Evolutionary conservation across 2,329 filamentous ascomycete genomes (phyloP).

Genomic region (Fusarium metavorans): DNA sequence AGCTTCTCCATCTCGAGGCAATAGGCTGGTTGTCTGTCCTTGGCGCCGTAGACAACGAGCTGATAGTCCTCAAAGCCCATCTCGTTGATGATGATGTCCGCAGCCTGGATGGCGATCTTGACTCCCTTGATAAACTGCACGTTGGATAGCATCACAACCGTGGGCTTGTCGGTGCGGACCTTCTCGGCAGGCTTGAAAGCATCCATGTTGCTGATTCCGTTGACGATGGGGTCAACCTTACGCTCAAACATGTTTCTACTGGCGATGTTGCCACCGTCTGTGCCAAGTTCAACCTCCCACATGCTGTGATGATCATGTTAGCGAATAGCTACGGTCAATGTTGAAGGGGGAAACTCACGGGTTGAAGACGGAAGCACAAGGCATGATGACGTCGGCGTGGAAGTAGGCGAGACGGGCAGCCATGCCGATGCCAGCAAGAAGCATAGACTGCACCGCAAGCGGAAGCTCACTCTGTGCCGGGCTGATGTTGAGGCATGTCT

Average conservation of each 20-base stretch:
- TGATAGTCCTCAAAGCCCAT: conserved; percentile 33
- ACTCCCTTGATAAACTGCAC: conserved; percentile 38
- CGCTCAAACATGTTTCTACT: conserved; percentile 31
- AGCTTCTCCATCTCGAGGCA: conserved; percentile 37
- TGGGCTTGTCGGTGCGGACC: conserved; percentile 32
- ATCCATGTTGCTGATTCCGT: conserved; percentile 36
- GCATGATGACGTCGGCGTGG: conserved; percentile 36
- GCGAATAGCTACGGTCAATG: not conserved
- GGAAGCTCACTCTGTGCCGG: conserved; percentile 30
- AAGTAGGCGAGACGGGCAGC: conserved; percentile 36
- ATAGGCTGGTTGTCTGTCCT: conserved; percentile 34
- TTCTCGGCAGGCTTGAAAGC: conserved; percentile 34
- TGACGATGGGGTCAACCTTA: conserved; percentile 36
- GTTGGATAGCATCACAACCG: conserved; percentile 37
- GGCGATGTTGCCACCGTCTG: conserved; percentile 24
- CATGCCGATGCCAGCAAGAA: conserved; percentile 31
- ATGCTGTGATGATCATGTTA: conserved; percentile 9
- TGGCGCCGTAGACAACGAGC: conserved; percentile 33
- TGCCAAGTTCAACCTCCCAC: conserved; percentile 38
- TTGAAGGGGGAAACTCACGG: conserved; percentile 16
- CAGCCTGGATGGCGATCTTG: conserved; percentile 33
- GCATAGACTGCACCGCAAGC: conserved; percentile 32
- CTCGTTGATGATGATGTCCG: conserved; percentile 35
- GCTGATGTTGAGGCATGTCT: conserved; percentile 36
- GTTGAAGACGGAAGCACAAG: conserved; percentile 37